Conservation (phyloP, 805 yeast species). For the Tetrapisispora phaffii region DNA sequence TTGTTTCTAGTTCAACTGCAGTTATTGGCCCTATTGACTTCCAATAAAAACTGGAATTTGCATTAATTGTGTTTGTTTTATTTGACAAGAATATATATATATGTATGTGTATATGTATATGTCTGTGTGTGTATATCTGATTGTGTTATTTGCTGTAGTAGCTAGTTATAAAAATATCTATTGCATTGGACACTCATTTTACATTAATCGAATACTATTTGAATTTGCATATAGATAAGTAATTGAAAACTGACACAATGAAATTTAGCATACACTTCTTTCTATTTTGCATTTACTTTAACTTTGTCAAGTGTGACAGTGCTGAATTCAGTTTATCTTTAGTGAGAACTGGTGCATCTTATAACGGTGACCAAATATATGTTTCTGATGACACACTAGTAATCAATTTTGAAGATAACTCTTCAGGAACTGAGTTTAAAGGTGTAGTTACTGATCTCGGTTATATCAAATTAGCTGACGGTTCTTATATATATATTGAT, state of each 20-base stretch:
- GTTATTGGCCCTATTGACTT: neutral
- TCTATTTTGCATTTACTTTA: neutral
- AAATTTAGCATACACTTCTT: neutral
- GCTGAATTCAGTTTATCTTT: neutral
- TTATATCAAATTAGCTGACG: slow-evolving; percentile 21
- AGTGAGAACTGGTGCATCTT: neutral
- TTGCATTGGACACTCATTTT: too few species aligned
- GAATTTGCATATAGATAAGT: neutral
- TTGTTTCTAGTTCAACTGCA: neutral
- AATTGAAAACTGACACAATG: neutral
- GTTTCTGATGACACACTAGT: neutral
- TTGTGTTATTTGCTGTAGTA: too few species aligned
- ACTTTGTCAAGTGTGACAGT: neutral
- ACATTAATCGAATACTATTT: neutral
- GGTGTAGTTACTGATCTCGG: slow-evolving; percentile 27
- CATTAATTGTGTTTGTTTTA: too few species aligned
- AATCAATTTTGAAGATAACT: neutral
- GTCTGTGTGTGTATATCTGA: neutral
- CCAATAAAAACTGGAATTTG: neutral
- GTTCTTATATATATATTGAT: slow-evolving; percentile 24
- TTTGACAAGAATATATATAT: too few species aligned
- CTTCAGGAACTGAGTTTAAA: neutral
- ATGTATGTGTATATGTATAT: neutral
- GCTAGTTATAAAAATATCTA: too few species aligned
- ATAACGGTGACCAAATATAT: neutral